Evolutionary conservation across 163 green algal genomes (phyloP).

Genomic region (Chlamydomonas reinhardtii): DNA sequence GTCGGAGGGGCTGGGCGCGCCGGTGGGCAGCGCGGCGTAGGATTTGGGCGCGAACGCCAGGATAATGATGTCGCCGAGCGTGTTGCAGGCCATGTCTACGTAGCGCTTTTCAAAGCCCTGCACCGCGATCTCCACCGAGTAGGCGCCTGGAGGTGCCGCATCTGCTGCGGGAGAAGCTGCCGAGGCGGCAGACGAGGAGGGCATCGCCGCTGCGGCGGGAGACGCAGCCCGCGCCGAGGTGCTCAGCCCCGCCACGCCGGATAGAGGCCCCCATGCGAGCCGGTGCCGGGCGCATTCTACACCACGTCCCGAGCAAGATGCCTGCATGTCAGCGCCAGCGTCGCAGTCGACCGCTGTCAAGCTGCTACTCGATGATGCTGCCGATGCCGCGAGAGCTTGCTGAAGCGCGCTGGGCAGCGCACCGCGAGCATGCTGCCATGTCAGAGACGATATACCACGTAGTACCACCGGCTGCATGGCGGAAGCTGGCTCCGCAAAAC

Average conservation of each 20-base stretch:
- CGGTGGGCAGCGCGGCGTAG: conserved; percentile 11
- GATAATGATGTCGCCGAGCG: conserved; percentile 60
- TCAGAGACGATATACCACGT: neutral
- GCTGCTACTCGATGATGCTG: neutral
- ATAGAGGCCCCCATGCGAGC: too few species aligned
- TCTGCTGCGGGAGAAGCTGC: neutral
- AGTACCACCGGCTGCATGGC: conserved; percentile 36
- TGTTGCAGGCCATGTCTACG: conserved; percentile 58
- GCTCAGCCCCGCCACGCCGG: neutral
- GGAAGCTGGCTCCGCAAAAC: neutral
- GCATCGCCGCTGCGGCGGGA: neutral
- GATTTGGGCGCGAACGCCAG: conserved; percentile 66
- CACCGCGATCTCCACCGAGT: conserved; percentile 49
- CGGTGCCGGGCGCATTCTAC: too few species aligned
- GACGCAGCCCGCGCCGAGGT: neutral
- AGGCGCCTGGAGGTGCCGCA: conserved; percentile 2
- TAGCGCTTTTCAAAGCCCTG: conserved; percentile 66
- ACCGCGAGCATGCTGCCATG: neutral
- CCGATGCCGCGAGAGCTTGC: neutral
- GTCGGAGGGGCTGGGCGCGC: neutral
- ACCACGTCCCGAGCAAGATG: too few species aligned
- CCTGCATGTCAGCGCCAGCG: too few species aligned
- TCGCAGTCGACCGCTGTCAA: too few species aligned
- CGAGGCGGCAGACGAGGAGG: neutral
- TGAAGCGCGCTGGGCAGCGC: conserved; percentile 1